Evolutionary conservation across 768 basidiomycete genomes (phyloP), one percentile per base, ranked within the genome.

Genomic region (Auriscalpium orientale): DNA sequence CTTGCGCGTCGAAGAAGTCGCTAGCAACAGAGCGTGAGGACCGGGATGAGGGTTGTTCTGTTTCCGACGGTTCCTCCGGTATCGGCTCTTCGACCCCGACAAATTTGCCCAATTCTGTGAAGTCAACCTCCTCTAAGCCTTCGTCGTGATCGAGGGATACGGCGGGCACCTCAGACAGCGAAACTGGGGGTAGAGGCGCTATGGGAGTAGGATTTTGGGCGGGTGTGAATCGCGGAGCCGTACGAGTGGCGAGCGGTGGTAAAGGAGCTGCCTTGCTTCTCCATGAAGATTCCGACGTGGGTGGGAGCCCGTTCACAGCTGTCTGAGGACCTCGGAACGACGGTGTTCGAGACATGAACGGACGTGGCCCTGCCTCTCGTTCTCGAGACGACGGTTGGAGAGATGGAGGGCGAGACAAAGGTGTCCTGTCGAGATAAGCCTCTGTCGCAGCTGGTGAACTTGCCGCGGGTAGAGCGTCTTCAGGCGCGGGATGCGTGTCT

Each of bases 121-220:
- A 92, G 64, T 91, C 89, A 8, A 92, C 80, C n/a, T 87, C 79
- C 63, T 91, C 89, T 3, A 91, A 76, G 54, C 83, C 79, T 62
- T 85, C 87, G 20, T 78, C 80, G 4, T 76, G 68, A 53, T 70
- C 68, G 44, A 75, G 68, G 16, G 71, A 71, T n/a, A 86, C 58
- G 10, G 67, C 58, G 16, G 68, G 67, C n/a, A 67, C 56, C 45
- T 69, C 73, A 28, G 69, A 67, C 10, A 78, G 63, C 34, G 69
- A 40, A 15, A 68, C 63, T 12, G 66, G 57, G 16, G 62, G 56
- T 15, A 66, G 56, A 33, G 62, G 60, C 33, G 62, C 13, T 73
- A 71, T 20, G 72, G 66, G 6, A 74, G 65, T 37, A 71, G 56
- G 12, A 67, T 62, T 51, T 73, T 69, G 18, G 69, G 63, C 49